Percentiles rank a stretch among this genome's conserved stretches.
phyloP scores from a whole-genome alignment of 495 filamentous ascomycete genomes.

The Tetracladium setigerum region DNA sequence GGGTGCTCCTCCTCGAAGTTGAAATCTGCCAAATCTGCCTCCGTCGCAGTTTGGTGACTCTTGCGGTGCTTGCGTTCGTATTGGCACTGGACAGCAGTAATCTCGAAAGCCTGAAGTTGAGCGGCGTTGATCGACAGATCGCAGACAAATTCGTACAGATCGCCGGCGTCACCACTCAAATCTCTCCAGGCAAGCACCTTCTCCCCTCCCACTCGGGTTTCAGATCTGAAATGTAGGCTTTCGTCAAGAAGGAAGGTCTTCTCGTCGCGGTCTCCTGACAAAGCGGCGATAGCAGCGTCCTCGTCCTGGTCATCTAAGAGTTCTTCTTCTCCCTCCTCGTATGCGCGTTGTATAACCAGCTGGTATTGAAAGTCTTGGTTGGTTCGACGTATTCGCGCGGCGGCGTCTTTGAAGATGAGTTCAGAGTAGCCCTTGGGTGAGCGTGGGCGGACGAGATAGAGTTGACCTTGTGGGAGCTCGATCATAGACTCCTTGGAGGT shows the following conservation, averaged over 20 bases:
- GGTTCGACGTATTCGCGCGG: constrained; percentile 82
- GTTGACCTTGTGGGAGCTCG: constrained; percentile 88
- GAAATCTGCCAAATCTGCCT: constrained; percentile 73
- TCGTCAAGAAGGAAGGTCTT: constrained; percentile 95
- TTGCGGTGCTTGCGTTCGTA: constrained; percentile 91
- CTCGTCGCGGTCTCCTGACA: constrained; percentile 78
- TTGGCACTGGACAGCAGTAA: constrained; percentile 84
- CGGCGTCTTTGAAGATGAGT: constrained; percentile 97
- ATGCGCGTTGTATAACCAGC: constrained; percentile 89
- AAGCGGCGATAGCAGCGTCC: constrained; percentile 59
- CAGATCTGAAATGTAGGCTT: constrained; percentile 76
- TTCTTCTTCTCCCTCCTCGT: constrained; percentile 95
- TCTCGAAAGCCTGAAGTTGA: constrained; percentile 73
- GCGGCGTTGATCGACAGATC: constrained; percentile 60
- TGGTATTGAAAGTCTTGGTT: constrained; percentile 95
- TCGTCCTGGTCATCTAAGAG: constrained; percentile 78
- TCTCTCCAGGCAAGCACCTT: constrained; percentile 92
- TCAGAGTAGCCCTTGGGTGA: constrained; percentile 97
- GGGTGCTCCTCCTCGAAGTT: constrained; percentile 70
- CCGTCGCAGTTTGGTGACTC: constrained; percentile 69
- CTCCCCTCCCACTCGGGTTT: constrained; percentile 66
- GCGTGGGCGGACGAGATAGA: constrained; percentile 90
- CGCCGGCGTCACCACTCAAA: constrained; percentile 84
- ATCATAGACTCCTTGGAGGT: constrained; percentile 89
- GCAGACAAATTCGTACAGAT: constrained; percentile 95